These are phyloP conservation scores for Suhomyces canberraensis DNA, from an alignment of 805 yeast species.

Conservation along the genomic window DNA sequence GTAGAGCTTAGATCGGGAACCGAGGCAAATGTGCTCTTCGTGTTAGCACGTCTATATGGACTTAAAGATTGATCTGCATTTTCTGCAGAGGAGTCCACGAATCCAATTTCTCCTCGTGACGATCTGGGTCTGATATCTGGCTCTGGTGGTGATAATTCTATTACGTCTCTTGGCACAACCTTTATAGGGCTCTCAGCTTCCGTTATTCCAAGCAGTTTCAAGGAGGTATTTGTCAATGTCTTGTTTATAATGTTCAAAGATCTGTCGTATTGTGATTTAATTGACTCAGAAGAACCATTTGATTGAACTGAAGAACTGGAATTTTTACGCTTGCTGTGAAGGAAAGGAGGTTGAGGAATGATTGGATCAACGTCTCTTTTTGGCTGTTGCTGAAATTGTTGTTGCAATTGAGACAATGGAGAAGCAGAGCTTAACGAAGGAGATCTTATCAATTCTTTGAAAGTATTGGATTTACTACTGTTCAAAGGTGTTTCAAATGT, in stretches of 20 bases:
- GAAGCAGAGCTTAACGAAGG: constrained; percentile 12
- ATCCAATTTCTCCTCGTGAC: constrained; percentile 5
- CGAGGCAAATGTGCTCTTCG: constrained; percentile 7
- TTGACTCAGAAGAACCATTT: constrained; percentile 6
- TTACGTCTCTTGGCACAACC: neutral
- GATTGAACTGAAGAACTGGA: constrained; percentile 5
- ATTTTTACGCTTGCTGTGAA: constrained; percentile 1
- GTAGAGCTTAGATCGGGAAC: constrained; percentile 12
- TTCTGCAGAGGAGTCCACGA: neutral
- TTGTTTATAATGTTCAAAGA: constrained; percentile 11
- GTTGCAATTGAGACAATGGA: constrained; percentile 14
- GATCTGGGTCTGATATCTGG: constrained; percentile 4
- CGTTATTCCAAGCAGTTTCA: constrained; percentile 2
- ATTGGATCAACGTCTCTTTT: constrained; percentile 2
- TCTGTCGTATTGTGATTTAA: constrained; percentile 5
- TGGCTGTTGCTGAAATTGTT: constrained; percentile 9
- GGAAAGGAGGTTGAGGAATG: constrained; percentile 6
- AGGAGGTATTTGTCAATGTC: constrained; percentile 11
- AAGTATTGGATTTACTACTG: constrained; percentile 9
- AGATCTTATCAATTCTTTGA: constrained; percentile 12
- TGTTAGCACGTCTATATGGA: constrained; percentile 1
- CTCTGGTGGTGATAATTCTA: constrained; percentile 1
- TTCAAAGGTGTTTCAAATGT: constrained; percentile 7
- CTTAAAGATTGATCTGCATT: neutral
- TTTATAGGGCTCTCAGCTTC: constrained; percentile 3